phyloP scores from a whole-genome alignment of 305 asterid species.

The Nicotiana rustica region DNA sequence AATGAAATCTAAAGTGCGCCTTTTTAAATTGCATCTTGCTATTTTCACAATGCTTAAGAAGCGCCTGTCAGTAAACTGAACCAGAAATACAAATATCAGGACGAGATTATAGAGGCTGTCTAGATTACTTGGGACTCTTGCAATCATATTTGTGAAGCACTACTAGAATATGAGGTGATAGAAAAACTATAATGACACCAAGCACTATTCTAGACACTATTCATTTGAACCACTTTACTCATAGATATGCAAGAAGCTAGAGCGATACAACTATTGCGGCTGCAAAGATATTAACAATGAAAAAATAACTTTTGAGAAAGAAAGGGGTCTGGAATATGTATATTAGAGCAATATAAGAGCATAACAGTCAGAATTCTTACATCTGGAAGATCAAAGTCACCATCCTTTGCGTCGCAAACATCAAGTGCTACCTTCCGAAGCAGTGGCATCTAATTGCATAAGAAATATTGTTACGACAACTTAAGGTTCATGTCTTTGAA shows the following conservation, averaged over 20 bases:
- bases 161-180: neutral
- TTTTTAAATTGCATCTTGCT: slow-evolving; percentile 71
- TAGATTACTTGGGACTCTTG: neutral
- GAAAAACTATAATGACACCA: neutral
- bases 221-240: neutral
- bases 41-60: slow-evolving; percentile 69
- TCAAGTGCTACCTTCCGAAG: slow-evolving; percentile 90
- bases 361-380: slow-evolving; percentile 47
- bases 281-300: neutral
- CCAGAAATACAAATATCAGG: slow-evolving; percentile 31
- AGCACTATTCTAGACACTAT: slow-evolving; percentile 9
- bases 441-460: slow-evolving; percentile 71
- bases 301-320: neutral
- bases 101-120: slow-evolving; percentile 8
- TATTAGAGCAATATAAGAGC: neutral
- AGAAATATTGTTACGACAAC: neutral
- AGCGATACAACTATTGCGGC: slow-evolving; percentile 25
- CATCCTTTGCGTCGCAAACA: slow-evolving; percentile 74
- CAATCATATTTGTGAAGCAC: neutral
- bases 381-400: slow-evolving; percentile 74
- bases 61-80: slow-evolving; percentile 68
- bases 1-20: slow-evolving; percentile 45
- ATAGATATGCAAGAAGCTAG: neutral
- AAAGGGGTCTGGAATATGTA: neutral
- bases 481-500: neutral